Conservation (phyloP, 441 rosid genomes). For the Erysimum pusillum region DNA sequence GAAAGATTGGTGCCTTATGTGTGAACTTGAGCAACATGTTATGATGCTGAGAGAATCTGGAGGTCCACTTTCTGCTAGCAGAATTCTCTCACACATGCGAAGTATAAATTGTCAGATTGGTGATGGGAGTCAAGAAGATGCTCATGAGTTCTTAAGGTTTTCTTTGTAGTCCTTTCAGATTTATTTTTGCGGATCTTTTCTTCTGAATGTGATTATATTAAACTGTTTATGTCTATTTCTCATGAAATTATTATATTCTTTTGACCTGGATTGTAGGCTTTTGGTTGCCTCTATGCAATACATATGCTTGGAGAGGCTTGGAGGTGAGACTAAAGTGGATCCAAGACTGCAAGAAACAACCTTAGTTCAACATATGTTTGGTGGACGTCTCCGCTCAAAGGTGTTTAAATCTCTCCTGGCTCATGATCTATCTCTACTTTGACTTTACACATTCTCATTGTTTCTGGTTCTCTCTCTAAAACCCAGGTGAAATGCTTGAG, state of each 20-base stretch:
- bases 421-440: conserved; percentile 16
- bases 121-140: conserved; percentile 92
- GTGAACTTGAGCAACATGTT: conserved; percentile 88
- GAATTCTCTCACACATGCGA: conserved; percentile 74
- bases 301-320: conserved; percentile 81
- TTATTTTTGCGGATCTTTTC: conserved; percentile 27
- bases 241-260: conserved; percentile 14
- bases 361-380: conserved; percentile 82
- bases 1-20: conserved; percentile 85
- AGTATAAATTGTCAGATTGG: conserved; percentile 78
- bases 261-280: conserved; percentile 56
- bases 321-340: conserved; percentile 81
- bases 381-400: conserved; percentile 84
- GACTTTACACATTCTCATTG: conserved; percentile 27
- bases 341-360: conserved; percentile 85
- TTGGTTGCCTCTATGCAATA: conserved; percentile 85
- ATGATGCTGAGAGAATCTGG: conserved; percentile 74
- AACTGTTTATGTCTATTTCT: conserved; percentile 2
- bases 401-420: conserved; percentile 45
- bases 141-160: conserved; percentile 90
- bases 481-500: conserved; percentile 80
- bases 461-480: conserved; percentile 24
- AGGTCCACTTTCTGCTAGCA: conserved; percentile 73
- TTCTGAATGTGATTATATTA: conserved; percentile 17
- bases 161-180: conserved; percentile 28